Conservation (phyloP, 129 eudicot species). For the Kitagawia praeruptora region DNA sequence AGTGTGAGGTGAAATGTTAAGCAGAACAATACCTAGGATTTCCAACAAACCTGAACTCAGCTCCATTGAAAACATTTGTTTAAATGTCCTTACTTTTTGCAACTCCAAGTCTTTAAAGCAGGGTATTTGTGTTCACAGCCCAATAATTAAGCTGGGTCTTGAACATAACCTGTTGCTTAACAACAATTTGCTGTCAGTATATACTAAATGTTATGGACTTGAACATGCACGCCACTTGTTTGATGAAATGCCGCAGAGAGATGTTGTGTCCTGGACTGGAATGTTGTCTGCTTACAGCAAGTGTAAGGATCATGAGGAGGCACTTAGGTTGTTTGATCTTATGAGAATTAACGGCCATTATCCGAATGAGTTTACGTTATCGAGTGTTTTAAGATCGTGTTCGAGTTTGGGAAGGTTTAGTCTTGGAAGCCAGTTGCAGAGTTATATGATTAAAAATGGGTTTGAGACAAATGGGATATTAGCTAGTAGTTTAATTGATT, state of each 20-base stretch:
- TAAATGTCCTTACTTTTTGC: slow-evolving; percentile 4
- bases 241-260: slow-evolving; percentile 22
- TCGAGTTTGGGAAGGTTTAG: not conserved
- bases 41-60: slow-evolving; percentile 1
- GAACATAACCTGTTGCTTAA: slow-evolving; percentile 3
- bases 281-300: slow-evolving; percentile 17
- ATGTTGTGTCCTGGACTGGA: slow-evolving; percentile 29
- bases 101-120: slow-evolving; percentile 13
- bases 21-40: not conserved
- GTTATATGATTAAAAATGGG: slow-evolving; percentile 10
- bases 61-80: slow-evolving; percentile 6
- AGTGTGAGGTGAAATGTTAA: not conserved
- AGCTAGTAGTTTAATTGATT: slow-evolving; percentile 10
- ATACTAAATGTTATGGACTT: slow-evolving; percentile 2
- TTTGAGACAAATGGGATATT: slow-evolving; percentile 8
- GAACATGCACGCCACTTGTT: slow-evolving; percentile 18
- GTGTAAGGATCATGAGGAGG: slow-evolving; percentile 13
- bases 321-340: slow-evolving; percentile 7
- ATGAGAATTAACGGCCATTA: slow-evolving; percentile 10
- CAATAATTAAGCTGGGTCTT: slow-evolving; percentile 16
- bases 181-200: slow-evolving; percentile 12
- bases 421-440: slow-evolving; percentile 8
- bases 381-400: slow-evolving; percentile 6
- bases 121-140: slow-evolving; percentile 12
- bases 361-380: slow-evolving; percentile 8